Base-by-base conservation (phyloP, 192 early-diverging fungal species). In the Coemansia sp. region DNA sequence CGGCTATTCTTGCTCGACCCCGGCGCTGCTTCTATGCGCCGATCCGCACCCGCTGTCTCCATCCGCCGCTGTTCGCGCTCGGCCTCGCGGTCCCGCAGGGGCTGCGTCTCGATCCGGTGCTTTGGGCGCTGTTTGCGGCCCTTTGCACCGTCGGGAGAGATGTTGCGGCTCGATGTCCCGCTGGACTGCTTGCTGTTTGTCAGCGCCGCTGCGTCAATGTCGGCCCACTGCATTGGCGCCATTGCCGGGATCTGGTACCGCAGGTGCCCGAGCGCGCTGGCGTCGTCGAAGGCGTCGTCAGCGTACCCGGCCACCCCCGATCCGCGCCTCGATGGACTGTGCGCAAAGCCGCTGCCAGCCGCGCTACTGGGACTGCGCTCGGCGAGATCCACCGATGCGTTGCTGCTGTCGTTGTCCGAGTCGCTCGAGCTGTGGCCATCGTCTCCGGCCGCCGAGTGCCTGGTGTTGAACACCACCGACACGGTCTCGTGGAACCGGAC, bases 401-500 rank as follows among this genome's bases (percentile, higher is more conserved):
- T 67, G 75, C 69, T 77, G 61, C 75, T 72, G 31, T 71, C 60
- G 51, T 61, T 72, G 51, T 72, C 75, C 12, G 75, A 78, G 19
- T 68, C 75, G 19, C 60, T 57, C 5, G 38, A 45, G 35, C 28
- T 33, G 11, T 60, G 46, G 3, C 31, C 31, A 2, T 65, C 58
- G 6, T 78, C 65, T 23, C 67, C 69, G 0, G 68, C 31, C 2
- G 43, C 29, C 4, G 69, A 68, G 25, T 64, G 58, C 11, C 61
- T 43, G 5, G 65, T 62, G 49, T 68, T 78, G 44, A 78, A 71
- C 0, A 78, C 75, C 5, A 78, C 75, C 0, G 75, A 71, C 32
- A 78, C 75, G 2, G 75, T 78, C 27, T 78, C 75, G 31, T 72
- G 69, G 58, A 78, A 78, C 35, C 75, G 49, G 22, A 78, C 75